phyloP scores from a whole-genome alignment of 331 rosid genomes.

The Prunus yedoensis region DNA sequence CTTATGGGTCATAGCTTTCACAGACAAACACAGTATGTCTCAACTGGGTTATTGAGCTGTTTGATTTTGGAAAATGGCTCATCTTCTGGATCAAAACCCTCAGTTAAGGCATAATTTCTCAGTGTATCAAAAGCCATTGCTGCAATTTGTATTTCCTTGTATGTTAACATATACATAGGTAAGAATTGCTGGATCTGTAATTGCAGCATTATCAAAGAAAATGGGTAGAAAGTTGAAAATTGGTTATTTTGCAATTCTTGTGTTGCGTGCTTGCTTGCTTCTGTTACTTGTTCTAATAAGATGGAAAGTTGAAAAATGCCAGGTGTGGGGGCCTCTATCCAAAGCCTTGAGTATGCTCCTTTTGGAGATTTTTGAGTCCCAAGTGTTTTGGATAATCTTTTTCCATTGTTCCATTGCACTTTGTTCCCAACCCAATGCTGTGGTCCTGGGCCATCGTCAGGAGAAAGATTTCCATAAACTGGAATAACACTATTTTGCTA shows the following conservation, averaged over 20 bases:
- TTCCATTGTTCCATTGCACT: too few relatives aligned
- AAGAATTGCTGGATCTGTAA: conserved; percentile 43
- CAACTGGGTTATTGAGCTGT: conserved; percentile 33
- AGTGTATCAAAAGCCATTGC: conserved; percentile 37
- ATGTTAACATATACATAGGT: conserved; percentile 45
- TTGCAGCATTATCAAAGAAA: conserved; percentile 46
- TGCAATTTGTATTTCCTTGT: conserved; percentile 50
- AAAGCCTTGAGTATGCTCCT: not conserved
- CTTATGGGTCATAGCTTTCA: conserved; percentile 43
- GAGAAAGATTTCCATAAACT: too few relatives aligned
- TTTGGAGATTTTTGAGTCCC: not conserved
- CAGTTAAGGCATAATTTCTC: not conserved
- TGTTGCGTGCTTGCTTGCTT: conserved; percentile 21
- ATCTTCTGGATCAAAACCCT: conserved; percentile 8
- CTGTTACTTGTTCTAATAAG: conserved; percentile 14
- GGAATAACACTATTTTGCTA: too few relatives aligned
- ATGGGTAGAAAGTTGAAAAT: conserved; percentile 32
- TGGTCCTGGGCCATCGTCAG: too few relatives aligned
- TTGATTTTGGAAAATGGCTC: conserved; percentile 51
- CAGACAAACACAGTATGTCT: not conserved
- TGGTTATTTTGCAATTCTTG: conserved; percentile 21
- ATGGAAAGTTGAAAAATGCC: not conserved
- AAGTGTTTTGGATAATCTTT: too few relatives aligned
- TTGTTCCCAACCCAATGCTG: too few relatives aligned
- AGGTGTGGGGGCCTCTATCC: not conserved